Base-by-base conservation (phyloP, 371 early-diverging fungal genomes). In the Choanephora cucurbitarum region DNA sequence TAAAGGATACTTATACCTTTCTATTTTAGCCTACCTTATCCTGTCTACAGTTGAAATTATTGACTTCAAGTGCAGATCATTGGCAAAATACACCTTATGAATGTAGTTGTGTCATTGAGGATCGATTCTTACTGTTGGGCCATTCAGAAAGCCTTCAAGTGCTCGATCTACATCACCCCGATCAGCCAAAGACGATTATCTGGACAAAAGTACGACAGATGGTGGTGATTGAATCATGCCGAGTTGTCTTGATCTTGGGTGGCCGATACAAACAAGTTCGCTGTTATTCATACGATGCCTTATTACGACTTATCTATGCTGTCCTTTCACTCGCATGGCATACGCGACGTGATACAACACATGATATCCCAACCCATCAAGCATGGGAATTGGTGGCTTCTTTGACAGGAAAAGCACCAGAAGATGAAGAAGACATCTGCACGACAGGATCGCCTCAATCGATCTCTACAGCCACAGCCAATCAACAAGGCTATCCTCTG, bases 251-350 rank as follows among this genome's bases (percentile, higher is more conserved):
- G 46, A 68, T 75, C 42, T 24, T 75, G 17, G 60, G 69, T 10
- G 72, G 69, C 1, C 54, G 75, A n/a, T 60, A 65, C 48, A 68
- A 69, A 17, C 70, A 73, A 49, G 68, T 78, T 6, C 65, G 79
- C 11, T 78, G 79, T 39, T 78, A 78, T 44, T 75, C 73, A 1
- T 61, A 70, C 2, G 70, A 72, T 44, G 73, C 71, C 2, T 19
- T 78, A 3, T 33, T 73, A 2, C 40, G 61, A 19, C 59, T 75
- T 0, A 56, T 65, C 10, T 73, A 75, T 43, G 69, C 59, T 5
- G 58, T 72, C 1, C 48, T 65, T 13, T 39, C 42, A 6, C 28
- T 75, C 3, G 57, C 66, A 37, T 77, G 77, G 77, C n/a, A 52
- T 0, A 11, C 34, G 21, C 43, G 72, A 23, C 32, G 31, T 17